Base-by-base conservation (phyloP, 2,329 filamentous ascomycete genomes). In the Boeremia exigua region DNA sequence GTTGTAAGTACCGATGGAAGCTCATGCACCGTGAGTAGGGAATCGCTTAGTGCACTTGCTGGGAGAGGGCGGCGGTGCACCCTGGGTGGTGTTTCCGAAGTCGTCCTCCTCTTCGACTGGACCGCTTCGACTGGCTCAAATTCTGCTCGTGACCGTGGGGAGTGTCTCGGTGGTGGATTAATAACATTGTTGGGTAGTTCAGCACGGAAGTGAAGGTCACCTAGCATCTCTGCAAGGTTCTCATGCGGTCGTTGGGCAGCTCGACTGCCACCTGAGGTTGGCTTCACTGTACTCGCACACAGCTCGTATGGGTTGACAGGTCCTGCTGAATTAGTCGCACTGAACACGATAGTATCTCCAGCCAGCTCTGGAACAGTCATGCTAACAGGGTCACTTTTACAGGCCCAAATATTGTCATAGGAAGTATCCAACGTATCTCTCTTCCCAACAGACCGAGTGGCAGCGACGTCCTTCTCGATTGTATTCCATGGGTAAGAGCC, bases 261-360 rank as follows among this genome's bases (percentile, higher is more conserved):
- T 10, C n/a, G 28, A 14, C 6, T 3, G 6, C 19, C 30, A 1
- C 8, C 1, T 17, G 4, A 5, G 2, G 34, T 7, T 7, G 1
- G 11, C 11, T 5, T 8, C 9, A 19, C 28, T 4, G 48, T 17
- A 27, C 23, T 30, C 2, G 43, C 19, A n/a, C 19, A 44, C 7
- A 61, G 48, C 5, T 64, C 62, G 23, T 54, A 60, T 27, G 63
- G 63, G 17, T 67, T 61, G 0, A 67, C 62, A 3, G 64, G 64
- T 1, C 64, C 62, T n/a, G 52, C 38, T 2, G 54, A 25, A 32
- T 67, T 67, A n/a, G 64, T 67, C 3, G 40, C 64, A 44, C 62
- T 65, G 46, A 65, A 45, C 4, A 19, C 32, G 15, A 62, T 32
- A 4, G 49, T 50, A 15, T 65, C 44, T 9, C 63, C 55, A 4